phyloP scores from a whole-genome alignment of 2,329 filamentous ascomycete species.

The Calonectria pseudoreteaudii region DNA sequence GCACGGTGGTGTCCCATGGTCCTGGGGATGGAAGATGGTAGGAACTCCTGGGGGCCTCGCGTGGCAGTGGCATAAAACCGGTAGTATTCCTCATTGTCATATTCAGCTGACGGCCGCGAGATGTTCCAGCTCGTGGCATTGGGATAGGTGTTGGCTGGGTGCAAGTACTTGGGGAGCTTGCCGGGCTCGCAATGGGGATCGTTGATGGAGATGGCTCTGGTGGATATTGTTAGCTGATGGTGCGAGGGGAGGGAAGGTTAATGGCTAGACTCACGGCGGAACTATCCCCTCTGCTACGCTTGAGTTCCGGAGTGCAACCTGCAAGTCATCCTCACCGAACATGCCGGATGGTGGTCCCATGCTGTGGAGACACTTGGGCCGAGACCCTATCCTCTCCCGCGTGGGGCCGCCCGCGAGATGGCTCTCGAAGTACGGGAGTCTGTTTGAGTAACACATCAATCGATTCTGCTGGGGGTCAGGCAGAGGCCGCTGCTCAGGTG shows the following conservation, averaged over 20 bases:
- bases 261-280: background rate
- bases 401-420: background rate
- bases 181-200: background rate
- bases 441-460: background rate
- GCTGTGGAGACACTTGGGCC: background rate
- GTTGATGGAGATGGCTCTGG: background rate
- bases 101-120: slow-evolving; percentile 19
- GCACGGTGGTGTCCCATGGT: slow-evolving; percentile 17
- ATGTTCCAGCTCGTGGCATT: slow-evolving; percentile 27
- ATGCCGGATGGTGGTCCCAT: background rate
- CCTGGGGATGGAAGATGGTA: background rate
- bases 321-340: slow-evolving; percentile 13
- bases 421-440: background rate
- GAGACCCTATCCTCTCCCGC: background rate
- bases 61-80: slow-evolving; percentile 16
- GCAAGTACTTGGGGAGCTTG: slow-evolving; percentile 17
- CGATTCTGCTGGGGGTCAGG: slow-evolving; percentile 22
- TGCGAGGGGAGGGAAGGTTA: background rate
- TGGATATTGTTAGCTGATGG: background rate
- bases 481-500: slow-evolving; percentile 33
- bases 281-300: slow-evolving; percentile 4
- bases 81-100: slow-evolving; percentile 11
- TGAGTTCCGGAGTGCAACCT: background rate
- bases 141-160: slow-evolving; percentile 20
- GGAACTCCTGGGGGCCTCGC: slow-evolving; percentile 20